A percentile compares a stretch with the other conserved stretches of the same genome.
These are phyloP conservation scores for Hypoxylon fragiforme DNA, from an alignment of 495 filamentous ascomycete species.

Conservation along the genomic window DNA sequence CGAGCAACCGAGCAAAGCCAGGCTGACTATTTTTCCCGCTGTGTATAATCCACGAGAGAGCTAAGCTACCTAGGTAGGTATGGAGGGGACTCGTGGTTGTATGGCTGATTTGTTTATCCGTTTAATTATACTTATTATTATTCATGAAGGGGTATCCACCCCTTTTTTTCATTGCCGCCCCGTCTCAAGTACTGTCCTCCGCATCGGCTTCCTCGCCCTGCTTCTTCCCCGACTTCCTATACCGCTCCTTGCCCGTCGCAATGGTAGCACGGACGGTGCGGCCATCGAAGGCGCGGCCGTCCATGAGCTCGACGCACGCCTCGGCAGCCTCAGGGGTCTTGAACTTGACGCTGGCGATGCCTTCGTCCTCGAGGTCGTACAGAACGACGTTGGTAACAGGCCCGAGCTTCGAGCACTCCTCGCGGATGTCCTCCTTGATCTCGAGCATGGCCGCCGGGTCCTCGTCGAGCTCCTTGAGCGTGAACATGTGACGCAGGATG, in stretches of 20 bases:
- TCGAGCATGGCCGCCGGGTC: conserved; percentile 83
- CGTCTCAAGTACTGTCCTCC: too few relatives aligned
- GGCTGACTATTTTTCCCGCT: too few relatives aligned
- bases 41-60: too few relatives aligned
- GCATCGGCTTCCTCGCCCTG: conserved; percentile 43
- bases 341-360: conserved; percentile 84
- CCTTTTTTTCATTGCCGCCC: too few relatives aligned
- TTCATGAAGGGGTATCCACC: too few relatives aligned
- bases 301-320: conserved; percentile 75
- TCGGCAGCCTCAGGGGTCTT: conserved; percentile 66
- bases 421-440: conserved; percentile 91
- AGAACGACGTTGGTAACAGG: conserved; percentile 88
- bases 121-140: too few relatives aligned
- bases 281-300: conserved; percentile 77
- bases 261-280: conserved; percentile 77
- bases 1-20: too few relatives aligned
- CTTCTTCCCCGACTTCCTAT: conserved; percentile 66
- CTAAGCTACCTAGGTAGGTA: too few relatives aligned
- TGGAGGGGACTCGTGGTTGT: too few relatives aligned
- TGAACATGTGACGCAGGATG: conserved; percentile 94
- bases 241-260: conserved; percentile 73
- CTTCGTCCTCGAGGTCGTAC: conserved; percentile 85
- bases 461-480: conserved; percentile 78
- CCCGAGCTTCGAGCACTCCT: conserved; percentile 86
- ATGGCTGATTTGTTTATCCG: too few relatives aligned